phyloP scores from a whole-genome alignment of 2,329 filamentous ascomycete species.

The Plenodomus lindquistii region DNA sequence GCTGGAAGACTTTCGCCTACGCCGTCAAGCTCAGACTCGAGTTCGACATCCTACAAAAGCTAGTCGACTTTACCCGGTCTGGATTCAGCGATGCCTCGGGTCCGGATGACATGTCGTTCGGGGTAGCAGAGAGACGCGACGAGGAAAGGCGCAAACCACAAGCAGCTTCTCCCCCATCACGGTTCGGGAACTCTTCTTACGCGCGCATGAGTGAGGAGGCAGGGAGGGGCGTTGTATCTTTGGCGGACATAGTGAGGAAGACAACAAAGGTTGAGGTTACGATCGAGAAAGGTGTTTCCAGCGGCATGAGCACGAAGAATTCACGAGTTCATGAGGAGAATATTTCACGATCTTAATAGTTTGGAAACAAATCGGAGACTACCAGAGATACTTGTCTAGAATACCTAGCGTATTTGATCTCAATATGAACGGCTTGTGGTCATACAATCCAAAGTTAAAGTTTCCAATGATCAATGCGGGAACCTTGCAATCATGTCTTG shows the following conservation, averaged over 20 bases:
- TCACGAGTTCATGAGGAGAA: background rate
- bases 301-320: conserved; percentile 1
- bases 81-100: conserved; percentile 5
- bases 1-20: conserved; percentile 47
- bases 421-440: too few species aligned
- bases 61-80: conserved; percentile 20
- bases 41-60: conserved; percentile 54
- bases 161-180: background rate
- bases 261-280: conserved; percentile 21
- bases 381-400: too few species aligned
- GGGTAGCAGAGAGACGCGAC: background rate
- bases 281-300: conserved; percentile 10
- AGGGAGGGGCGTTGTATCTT: background rate
- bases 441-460: too few species aligned
- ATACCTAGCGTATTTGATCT: too few species aligned
- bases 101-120: background rate
- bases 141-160: background rate
- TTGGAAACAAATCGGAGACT: too few species aligned
- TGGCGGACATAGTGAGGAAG: conserved; percentile 15
- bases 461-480: too few species aligned
- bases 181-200: conserved; percentile 12
- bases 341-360: background rate
- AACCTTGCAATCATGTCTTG: too few species aligned
- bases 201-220: conserved; percentile 18
- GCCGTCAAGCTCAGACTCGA: conserved; percentile 57